These are phyloP conservation scores for Globisporangium yorkense DNA, from an alignment of 352 stramenopile species.

Conservation along the genomic window DNA sequence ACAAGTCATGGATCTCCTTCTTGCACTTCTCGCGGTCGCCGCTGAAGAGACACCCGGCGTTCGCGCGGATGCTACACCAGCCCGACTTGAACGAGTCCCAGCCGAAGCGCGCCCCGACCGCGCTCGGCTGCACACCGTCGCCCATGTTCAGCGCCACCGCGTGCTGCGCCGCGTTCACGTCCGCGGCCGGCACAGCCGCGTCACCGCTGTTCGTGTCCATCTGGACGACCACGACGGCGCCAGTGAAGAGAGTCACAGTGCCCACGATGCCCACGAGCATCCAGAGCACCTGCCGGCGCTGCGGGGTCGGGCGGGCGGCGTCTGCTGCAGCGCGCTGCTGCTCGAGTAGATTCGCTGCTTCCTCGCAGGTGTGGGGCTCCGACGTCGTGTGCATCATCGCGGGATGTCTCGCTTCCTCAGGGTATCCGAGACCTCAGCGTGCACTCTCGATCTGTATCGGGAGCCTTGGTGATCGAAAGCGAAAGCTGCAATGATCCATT, in stretches of 20 bases:
- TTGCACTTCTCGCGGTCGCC: conserved; percentile 23
- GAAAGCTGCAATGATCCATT: too few species aligned
- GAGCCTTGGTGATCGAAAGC: too few species aligned
- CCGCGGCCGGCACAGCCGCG: background rate
- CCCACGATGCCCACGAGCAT: conserved; percentile 10
- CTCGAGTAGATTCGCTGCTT: conserved; percentile 10
- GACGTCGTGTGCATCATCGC: conserved; percentile 9
- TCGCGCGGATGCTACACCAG: conserved; percentile 21
- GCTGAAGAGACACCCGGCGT: conserved; percentile 20
- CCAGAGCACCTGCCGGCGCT: conserved; percentile 5
- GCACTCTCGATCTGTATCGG: background rate
- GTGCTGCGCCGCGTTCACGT: background rate
- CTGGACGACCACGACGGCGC: conserved; percentile 21
- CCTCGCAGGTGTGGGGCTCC: conserved; percentile 4
- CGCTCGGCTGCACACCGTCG: background rate
- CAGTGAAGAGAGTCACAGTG: conserved; percentile 13
- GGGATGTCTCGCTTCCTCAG: background rate
- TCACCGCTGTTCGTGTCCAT: conserved; percentile 11
- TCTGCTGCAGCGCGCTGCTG: background rate
- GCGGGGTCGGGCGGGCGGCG: background rate
- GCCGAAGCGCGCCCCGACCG: conserved; percentile 20
- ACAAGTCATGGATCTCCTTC: conserved; percentile 17
- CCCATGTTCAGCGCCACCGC: conserved; percentile 11
- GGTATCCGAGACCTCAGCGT: too few species aligned
- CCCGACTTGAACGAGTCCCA: conserved; percentile 16